Conservation (phyloP, 768 basidiomycete genomes). For the Boletus edulis region DNA sequence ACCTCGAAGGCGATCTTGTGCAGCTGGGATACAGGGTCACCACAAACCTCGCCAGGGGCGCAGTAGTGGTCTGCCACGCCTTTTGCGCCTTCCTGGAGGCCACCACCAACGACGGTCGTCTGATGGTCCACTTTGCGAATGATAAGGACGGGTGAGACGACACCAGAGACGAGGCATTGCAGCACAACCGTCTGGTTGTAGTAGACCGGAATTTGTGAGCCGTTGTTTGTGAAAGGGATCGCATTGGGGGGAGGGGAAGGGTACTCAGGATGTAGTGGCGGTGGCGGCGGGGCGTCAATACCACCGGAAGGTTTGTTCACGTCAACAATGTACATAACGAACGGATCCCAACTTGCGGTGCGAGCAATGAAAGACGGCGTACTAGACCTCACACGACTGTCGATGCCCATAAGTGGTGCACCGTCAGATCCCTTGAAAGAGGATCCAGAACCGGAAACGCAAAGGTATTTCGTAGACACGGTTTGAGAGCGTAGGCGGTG, state of each 20-base stretch:
- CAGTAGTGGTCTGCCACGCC: conserved; percentile 83
- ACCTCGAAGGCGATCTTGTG: conserved; percentile 97
- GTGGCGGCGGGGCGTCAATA: conserved; percentile 74
- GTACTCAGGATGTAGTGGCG: conserved; percentile 84
- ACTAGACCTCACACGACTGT: conserved; percentile 64
- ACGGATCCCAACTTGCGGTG: conserved; percentile 91
- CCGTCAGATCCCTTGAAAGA: conserved; percentile 95
- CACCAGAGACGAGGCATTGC: conserved; percentile 91
- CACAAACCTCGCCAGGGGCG: conserved; percentile 80
- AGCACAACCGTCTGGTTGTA: conserved; percentile 97
- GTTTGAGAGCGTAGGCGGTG: conserved; percentile 95
- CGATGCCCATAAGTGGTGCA: conserved; percentile 76
- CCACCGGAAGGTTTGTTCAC: conserved; percentile 79
- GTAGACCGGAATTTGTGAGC: conserved; percentile 85
- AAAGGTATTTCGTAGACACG: conserved; percentile 93
- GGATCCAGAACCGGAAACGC: conserved; percentile 89
- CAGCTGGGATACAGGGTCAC: conserved; percentile 92
- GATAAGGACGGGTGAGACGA: conserved; percentile 90
- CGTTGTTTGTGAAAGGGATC: conserved; percentile 79
- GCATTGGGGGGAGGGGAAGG: conserved; percentile 91
- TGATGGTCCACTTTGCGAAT: conserved; percentile 93
- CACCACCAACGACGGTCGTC: conserved; percentile 87
- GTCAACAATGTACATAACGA: conserved; percentile 97
- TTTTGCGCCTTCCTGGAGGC: conserved; percentile 85
- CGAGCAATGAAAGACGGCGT: conserved; percentile 87